Percentiles rank a stretch among this genome's conserved stretches.
These are phyloP conservation scores for Capsella rubella DNA, from an alignment of 441 rosid species.

Conservation along the genomic window DNA sequence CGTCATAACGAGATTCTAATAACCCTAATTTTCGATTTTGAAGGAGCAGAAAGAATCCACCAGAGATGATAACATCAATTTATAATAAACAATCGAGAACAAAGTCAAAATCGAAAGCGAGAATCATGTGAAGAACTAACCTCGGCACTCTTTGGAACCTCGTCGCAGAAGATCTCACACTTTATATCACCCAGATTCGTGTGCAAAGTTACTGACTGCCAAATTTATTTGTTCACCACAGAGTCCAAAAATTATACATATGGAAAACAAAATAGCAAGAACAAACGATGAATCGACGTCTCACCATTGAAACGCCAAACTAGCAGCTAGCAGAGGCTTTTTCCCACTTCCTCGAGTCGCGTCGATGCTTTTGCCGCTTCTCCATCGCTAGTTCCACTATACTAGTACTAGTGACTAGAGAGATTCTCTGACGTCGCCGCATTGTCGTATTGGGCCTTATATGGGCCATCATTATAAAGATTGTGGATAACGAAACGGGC, in stretches of 20 bases:
- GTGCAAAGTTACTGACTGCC: conserved; percentile 92
- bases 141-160: conserved; percentile 93
- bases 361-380: conserved; percentile 15
- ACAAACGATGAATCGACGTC: conserved; percentile 1
- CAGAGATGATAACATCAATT: too few species aligned
- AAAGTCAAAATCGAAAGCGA: too few species aligned
- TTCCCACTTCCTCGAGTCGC: neutral
- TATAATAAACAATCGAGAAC: too few species aligned
- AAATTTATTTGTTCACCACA: too few species aligned
- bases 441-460: neutral
- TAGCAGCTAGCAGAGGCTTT: neutral
- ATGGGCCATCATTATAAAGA: conserved; percentile 15
- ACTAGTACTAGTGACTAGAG: too few species aligned
- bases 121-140: conserved; percentile 43
- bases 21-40: neutral
- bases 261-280: too few species aligned
- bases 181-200: conserved; percentile 97
- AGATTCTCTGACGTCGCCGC: neutral
- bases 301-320: conserved; percentile 32
- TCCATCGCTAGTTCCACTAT: neutral
- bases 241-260: too few species aligned
- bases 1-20: too few species aligned
- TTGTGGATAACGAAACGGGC: neutral
- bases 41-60: too few species aligned
- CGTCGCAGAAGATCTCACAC: conserved; percentile 97